Conservation (phyloP, 2,329 filamentous ascomycete genomes). For the Geosmithia flava region DNA sequence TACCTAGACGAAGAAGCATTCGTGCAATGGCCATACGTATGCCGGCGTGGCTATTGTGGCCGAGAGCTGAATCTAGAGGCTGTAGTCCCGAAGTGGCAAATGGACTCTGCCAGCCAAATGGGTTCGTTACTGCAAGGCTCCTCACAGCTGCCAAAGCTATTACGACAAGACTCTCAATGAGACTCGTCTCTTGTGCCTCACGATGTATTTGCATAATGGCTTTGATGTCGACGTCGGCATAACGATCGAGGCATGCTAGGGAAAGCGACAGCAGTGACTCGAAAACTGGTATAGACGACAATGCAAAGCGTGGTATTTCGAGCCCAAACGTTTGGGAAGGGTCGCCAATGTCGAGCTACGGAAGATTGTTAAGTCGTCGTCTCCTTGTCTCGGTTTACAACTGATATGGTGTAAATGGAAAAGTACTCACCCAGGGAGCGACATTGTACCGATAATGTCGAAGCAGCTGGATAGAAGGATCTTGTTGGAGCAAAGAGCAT, state of each 20-base stretch:
- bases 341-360: slow-evolving; percentile 29
- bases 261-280: slow-evolving; percentile 12
- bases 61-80: background rate
- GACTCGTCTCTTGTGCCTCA: background rate
- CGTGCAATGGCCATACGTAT: slow-evolving; percentile 7
- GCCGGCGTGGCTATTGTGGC: background rate
- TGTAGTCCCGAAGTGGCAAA: background rate
- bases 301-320: slow-evolving; percentile 15
- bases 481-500: slow-evolving; percentile 12
- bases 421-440: slow-evolving; percentile 26
- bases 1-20: slow-evolving; percentile 15
- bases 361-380: background rate
- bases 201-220: slow-evolving; percentile 1
- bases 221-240: slow-evolving; percentile 4
- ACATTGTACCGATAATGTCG: slow-evolving; percentile 31
- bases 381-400: background rate
- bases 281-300: slow-evolving; percentile 10
- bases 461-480: slow-evolving; percentile 16
- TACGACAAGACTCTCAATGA: background rate
- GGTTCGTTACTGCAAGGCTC: background rate
- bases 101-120: background rate
- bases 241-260: slow-evolving; percentile 6
- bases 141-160: background rate
- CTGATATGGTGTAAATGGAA: background rate
- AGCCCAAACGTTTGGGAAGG: slow-evolving; percentile 26